Base-by-base conservation (phyloP, 768 basidiomycete genomes). In the Mycena metata region DNA sequence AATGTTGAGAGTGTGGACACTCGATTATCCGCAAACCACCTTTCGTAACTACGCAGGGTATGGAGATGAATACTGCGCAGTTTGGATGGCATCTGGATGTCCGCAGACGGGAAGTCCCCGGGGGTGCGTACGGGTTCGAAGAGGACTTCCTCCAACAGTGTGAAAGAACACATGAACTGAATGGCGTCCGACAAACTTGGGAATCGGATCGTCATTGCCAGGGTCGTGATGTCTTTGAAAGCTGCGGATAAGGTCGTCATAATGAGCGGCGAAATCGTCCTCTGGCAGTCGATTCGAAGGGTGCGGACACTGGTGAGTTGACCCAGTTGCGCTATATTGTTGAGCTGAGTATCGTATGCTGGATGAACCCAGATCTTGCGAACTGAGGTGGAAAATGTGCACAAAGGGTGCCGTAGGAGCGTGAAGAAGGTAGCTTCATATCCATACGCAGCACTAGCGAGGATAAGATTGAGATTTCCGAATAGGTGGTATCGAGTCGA, bases 351-450 rank as follows among this genome's bases (percentile, higher is more conserved):
- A 11, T 26, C 50, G 13, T 66, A 60, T 8, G 21, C 24, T 1
- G 69, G 69, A 15, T 66, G 64, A 16, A 70, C 45, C 69, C 69
- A 66, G 13, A 70, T 26, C 33, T 70, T 70, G 5, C 64, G 64
- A 24, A 70, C 64, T 13, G 64, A 61, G 16, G 59, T 41, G 17
- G 64, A 49, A 24, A 70, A 70, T 21, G 69, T 62, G 64, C 69
- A 62, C 26, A 66, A 52, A 11, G 46, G 46, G 23, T 70, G 58
- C 11, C 16, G 36, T 3, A 70, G 46, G 9, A 70, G 60, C 39
- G 47, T 47, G 1, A 70, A 41, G 12, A 66, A 66, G 9, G 5
- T 39, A n/a, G 69, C 49, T 33, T 66, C 60, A 4, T 61, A 5
- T n/a, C n/a, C n/a, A n/a, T n/a, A n/a, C n/a, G n/a, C n/a, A 5